phyloP scores from a whole-genome alignment of 495 filamentous ascomycete genomes.

The Jackrogersella minutella region DNA sequence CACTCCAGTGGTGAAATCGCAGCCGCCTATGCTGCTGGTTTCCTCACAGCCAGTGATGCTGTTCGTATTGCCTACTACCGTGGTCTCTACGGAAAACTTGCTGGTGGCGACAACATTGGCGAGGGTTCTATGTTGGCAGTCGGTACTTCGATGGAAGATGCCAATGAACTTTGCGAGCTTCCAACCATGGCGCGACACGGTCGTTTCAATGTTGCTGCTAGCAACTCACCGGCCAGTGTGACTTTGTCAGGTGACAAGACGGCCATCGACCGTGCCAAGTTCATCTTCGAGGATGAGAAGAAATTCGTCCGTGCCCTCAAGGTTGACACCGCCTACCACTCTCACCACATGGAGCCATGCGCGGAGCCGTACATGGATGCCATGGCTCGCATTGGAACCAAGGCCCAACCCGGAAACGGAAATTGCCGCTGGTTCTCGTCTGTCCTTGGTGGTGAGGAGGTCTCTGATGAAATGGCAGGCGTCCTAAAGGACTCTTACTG shows the following conservation, averaged over 20 bases:
- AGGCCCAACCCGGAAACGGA: conserved; percentile 42
- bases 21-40: conserved; percentile 58
- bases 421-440: conserved; percentile 11
- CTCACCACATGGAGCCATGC: conserved; percentile 53
- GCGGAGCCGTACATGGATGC: conserved; percentile 2
- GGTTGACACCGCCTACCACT: conserved; percentile 63
- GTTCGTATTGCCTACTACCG: conserved; percentile 61
- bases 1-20: conserved; percentile 61
- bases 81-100: conserved; percentile 44
- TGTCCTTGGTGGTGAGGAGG: not conserved
- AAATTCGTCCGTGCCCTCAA: conserved; percentile 53
- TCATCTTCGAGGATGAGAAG: conserved; percentile 52
- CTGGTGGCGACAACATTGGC: conserved; percentile 29
- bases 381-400: conserved; percentile 2
- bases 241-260: conserved; percentile 5
- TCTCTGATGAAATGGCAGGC: conserved; percentile 25
- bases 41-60: conserved; percentile 46
- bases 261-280: conserved; percentile 32
- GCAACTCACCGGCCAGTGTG: conserved; percentile 1
- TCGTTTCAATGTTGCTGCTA: conserved; percentile 2
- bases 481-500: conserved; percentile 49
- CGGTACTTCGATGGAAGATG: conserved; percentile 52
- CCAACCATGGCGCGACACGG: conserved; percentile 6
- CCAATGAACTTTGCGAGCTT: conserved; percentile 45
- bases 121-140: conserved; percentile 64